Evolutionary conservation across 2,329 filamentous ascomycete genomes (phyloP).

Genomic region (Zymoseptoria ardabiliae): DNA sequence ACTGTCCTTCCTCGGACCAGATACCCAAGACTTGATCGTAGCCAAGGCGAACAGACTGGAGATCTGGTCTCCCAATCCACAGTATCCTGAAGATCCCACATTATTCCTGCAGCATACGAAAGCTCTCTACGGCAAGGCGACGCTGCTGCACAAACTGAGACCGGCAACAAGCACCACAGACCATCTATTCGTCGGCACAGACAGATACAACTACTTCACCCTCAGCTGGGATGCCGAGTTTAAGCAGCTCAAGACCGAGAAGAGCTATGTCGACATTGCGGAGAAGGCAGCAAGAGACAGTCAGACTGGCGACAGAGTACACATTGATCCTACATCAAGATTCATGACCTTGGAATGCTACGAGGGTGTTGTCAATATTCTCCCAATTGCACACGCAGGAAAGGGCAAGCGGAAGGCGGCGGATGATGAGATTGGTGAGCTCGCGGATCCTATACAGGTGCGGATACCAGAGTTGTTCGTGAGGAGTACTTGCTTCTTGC

Average conservation of each 20-base stretch:
- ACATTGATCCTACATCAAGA: conserved; percentile 71
- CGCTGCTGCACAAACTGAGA: conserved; percentile 72
- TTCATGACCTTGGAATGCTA: conserved; percentile 62
- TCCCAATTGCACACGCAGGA: conserved; percentile 51
- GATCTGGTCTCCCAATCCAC: conserved; percentile 55
- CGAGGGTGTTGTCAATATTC: conserved; percentile 59
- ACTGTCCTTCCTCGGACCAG: conserved; percentile 63
- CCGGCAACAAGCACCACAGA: conserved; percentile 69
- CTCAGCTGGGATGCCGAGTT: conserved; percentile 65
- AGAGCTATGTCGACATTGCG: conserved; percentile 53
- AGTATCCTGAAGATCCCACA: conserved; percentile 48
- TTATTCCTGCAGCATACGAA: conserved; percentile 61
- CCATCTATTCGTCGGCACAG: conserved; percentile 85
- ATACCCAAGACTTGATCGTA: conserved; percentile 76
- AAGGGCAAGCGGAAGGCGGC: conserved; percentile 40
- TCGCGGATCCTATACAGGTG: conserved; percentile 55
- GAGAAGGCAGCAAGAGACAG: conserved; percentile 61
- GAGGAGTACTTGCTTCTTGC: conserved; percentile 58
- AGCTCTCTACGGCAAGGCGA: conserved; percentile 75
- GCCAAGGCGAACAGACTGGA: conserved; percentile 83
- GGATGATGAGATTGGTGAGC: conserved; percentile 45
- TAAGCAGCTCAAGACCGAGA: conserved; percentile 48
- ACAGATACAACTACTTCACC: conserved; percentile 85
- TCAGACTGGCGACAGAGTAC: conserved; percentile 72
- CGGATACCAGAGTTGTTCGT: conserved; percentile 62